phyloP scores from a whole-genome alignment of 148 eudicot species.

The Rhododendron vialii region DNA sequence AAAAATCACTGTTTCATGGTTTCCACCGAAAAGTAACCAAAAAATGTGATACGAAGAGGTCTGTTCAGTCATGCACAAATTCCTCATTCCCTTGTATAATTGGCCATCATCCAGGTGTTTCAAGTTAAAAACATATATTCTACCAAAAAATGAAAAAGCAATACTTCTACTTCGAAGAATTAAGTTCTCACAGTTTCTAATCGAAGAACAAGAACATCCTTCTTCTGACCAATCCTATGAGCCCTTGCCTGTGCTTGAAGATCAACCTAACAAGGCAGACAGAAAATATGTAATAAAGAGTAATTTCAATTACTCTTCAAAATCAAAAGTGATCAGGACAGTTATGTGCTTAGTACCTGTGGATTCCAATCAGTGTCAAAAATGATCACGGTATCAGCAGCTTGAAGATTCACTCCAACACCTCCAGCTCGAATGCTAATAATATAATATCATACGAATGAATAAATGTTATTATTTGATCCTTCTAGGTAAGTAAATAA shows the following conservation, averaged over 20 bases:
- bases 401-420: conserved; percentile 99
- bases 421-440: conserved; percentile 99
- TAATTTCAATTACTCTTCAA: background rate
- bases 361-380: conserved; percentile 99
- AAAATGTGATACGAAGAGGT: background rate
- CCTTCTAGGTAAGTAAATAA: background rate
- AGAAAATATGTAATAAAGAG: background rate
- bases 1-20: background rate
- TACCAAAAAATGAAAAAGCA: background rate
- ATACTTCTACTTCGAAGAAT: background rate
- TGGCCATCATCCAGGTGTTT: background rate
- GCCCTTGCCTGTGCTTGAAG: conserved; percentile 99
- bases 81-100: background rate
- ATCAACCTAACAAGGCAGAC: conserved; percentile 64
- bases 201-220: conserved; percentile 98
- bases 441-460: conserved; percentile 17
- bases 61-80: background rate
- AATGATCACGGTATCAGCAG: conserved; percentile 99
- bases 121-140: background rate
- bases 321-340: background rate
- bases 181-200: conserved; percentile 72
- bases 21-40: background rate
- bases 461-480: conserved; percentile 7
- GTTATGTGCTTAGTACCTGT: conserved; percentile 41
- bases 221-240: conserved; percentile 99